Conservation (phyloP, 2,329 filamentous ascomycete genomes). For the Fusarium verrucosum region DNA sequence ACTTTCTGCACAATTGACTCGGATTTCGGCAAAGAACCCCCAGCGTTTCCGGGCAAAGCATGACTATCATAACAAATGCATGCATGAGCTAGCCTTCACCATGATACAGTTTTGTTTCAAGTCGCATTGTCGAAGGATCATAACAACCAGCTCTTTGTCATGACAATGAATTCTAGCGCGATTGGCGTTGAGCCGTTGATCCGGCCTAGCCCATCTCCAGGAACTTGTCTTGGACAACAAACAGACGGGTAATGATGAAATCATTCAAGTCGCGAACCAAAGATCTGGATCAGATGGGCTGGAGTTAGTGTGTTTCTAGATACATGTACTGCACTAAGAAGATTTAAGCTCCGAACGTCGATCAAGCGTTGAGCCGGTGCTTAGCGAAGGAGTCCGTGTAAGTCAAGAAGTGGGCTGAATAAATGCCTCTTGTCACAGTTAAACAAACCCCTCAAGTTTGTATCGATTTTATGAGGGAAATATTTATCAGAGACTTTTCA, state of each 20-base stretch:
- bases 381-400: constrained; percentile 8
- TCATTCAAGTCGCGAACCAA: constrained; percentile 16
- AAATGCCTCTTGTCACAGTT: not conserved
- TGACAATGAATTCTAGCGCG: constrained; percentile 5
- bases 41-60: constrained; percentile 13
- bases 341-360: not conserved
- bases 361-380: constrained; percentile 9
- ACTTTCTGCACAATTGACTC: constrained; percentile 13
- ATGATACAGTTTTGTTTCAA: constrained; percentile 10
- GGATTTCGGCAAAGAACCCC: constrained; percentile 9
- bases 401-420: not conserved
- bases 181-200: constrained; percentile 4
- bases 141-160: constrained; percentile 3
- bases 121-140: not conserved
- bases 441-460: constrained; percentile 20
- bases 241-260: constrained; percentile 26
- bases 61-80: not conserved
- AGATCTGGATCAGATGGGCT: constrained; percentile 1
- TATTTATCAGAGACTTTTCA: not conserved
- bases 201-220: constrained; percentile 5
- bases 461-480: constrained; percentile 10
- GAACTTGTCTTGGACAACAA: constrained; percentile 3
- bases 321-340: not conserved
- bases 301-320: not conserved
- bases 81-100: constrained; percentile 19